Percentiles rank a stretch among this genome's conserved stretches.
Conservation (phyloP, 2,329 filamentous ascomycete species). For the Diplodia scrobiculata region DNA sequence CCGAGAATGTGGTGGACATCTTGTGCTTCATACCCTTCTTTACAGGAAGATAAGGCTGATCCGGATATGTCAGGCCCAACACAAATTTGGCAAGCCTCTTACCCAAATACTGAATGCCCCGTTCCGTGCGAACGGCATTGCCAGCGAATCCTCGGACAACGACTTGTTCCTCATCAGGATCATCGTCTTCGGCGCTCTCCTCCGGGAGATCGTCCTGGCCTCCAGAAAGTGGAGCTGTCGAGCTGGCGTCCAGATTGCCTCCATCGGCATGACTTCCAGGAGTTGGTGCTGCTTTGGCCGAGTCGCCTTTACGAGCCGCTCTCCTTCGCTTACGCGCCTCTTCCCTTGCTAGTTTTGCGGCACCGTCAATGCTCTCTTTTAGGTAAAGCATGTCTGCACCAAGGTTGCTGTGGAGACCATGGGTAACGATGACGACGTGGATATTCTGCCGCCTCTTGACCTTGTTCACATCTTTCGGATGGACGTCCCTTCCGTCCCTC, state of each 20-base stretch:
- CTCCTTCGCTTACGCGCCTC: constrained; percentile 64
- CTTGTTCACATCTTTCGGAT: constrained; percentile 28
- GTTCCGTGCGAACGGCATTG: constrained; percentile 88
- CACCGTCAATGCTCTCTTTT: constrained; percentile 93
- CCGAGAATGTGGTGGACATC: constrained; percentile 51
- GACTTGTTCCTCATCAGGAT: constrained; percentile 77
- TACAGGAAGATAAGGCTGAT: constrained; percentile 80
- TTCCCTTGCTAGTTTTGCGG: constrained; percentile 71
- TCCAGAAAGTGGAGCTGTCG: constrained; percentile 53
- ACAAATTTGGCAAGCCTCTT: constrained; percentile 92
- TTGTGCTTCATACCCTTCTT: constrained; percentile 57
- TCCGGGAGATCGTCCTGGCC: constrained; percentile 53
- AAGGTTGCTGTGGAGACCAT: constrained; percentile 93
- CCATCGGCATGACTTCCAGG: constrained; percentile 30
- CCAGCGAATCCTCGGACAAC: constrained; percentile 87
- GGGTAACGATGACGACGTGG: constrained; percentile 88
- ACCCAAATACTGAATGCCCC: constrained; percentile 94
- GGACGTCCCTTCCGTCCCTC: constrained; percentile 34
- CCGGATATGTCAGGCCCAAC: constrained; percentile 85
- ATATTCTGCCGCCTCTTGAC: constrained; percentile 70
- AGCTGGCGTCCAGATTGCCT: constrained; percentile 28
- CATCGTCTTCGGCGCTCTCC: constrained; percentile 50
- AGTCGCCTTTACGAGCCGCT: constrained; percentile 26
- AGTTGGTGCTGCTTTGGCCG: constrained; percentile 13
- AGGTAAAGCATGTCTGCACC: constrained; percentile 95